Evolutionary conservation across 1,139 yeast genomes (phyloP), one percentile per base, ranked within the genome.

Genomic region (Nakaseomyces kungkrabaensis): DNA sequence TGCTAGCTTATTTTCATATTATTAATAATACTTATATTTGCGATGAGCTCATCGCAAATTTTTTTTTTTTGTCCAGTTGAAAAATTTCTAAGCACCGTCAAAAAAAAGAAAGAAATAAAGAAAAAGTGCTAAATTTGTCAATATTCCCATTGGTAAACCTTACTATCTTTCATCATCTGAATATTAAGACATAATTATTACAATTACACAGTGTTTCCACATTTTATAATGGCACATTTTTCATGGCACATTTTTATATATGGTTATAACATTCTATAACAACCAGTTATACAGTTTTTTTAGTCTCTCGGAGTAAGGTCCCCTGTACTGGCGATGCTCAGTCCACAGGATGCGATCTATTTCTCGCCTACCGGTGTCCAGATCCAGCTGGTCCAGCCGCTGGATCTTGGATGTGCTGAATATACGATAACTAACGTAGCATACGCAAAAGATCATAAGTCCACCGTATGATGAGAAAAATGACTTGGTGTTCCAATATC

Each of bases 291-390:
- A 48, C 32, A 56, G 43, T 41, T 56, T 63, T 48, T 53, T 60
- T 9, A 63, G 26, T 31, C 59, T 54, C 48, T 68, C 72, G 31
- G 60, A 61, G 31, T 66, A 54, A 17, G 67, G 65, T 13, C 65
- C 63, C 17, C 59, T 56, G 48, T 65, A 65, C 37, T 62, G 65
- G 10, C 54, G 56, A 41, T 60, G 56, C 48, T 65, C 68, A 36
- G 59, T 57, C 70, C 70, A 66, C 4, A 80, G 76, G 56, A 75
- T 77, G 47, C 84, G 68, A 61, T 82, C 89, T 65, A 78, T 74
- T 60, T 85, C 94, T 47, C 89, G 76, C 56, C 95, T 72, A 1
- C 95, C 95, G 0, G 85, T 75, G 61, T 85, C 95, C 60, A 85
- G 76, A 62, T 87, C 95, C 49, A 87, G 67, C 25, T 82, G 79